These are phyloP conservation scores for Microsporum audouinii DNA, from an alignment of 2,329 filamentous ascomycete species.

Conservation along the genomic window DNA sequence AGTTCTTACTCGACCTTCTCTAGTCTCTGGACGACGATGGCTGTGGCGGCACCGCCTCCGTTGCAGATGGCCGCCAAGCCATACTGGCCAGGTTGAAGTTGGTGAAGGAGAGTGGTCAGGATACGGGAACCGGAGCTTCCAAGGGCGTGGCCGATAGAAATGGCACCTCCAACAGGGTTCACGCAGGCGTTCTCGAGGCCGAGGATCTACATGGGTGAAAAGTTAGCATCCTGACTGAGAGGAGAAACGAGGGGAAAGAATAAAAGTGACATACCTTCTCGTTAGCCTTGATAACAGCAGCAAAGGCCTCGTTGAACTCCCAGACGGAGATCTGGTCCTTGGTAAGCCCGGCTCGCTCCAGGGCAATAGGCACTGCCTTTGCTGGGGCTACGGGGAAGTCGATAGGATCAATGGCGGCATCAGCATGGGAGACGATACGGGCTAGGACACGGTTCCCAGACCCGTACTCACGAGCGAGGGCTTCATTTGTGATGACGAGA, in stretches of 20 bases:
- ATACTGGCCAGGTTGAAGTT: conserved; percentile 84
- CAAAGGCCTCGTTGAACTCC: conserved; percentile 99
- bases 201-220: conserved; percentile 48
- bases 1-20: conserved; percentile 38
- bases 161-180: conserved; percentile 81
- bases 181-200: conserved; percentile 68
- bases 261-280: conserved; percentile 52
- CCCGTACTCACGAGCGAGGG: conserved; percentile 69
- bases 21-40: conserved; percentile 78
- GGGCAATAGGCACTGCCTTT: conserved; percentile 80
- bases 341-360: conserved; percentile 78
- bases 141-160: conserved; percentile 80
- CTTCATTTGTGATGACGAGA: conserved; percentile 70
- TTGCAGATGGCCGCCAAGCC: conserved; percentile 96
- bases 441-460: conserved; percentile 71
- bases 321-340: conserved; percentile 87
- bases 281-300: conserved; percentile 88
- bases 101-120: conserved; percentile 78
- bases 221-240: neutral
- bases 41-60: conserved; percentile 83
- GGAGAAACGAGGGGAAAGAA: neutral
- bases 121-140: conserved; percentile 91
- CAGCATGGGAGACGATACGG: conserved; percentile 70
- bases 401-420: conserved; percentile 80
- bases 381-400: conserved; percentile 91